A percentile compares a stretch with the other conserved stretches of the same genome.
These are phyloP conservation scores for Pugionium cornutum DNA, from an alignment of 345 rosid species.

Conservation along the genomic window DNA sequence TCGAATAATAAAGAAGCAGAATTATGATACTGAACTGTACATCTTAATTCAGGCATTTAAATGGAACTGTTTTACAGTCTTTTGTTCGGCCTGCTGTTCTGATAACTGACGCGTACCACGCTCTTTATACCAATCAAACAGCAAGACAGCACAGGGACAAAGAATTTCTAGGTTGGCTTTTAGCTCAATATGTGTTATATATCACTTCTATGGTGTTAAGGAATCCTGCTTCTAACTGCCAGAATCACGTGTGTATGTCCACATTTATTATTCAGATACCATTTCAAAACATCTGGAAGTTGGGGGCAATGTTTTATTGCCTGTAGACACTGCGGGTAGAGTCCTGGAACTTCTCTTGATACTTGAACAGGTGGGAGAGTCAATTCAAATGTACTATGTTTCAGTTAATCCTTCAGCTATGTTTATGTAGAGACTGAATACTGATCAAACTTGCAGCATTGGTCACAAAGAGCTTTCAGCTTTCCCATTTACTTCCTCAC, in stretches of 20 bases:
- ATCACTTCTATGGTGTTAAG: not conserved
- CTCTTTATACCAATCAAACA: conserved; percentile 77
- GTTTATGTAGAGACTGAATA: conserved; percentile 33
- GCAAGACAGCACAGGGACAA: conserved; percentile 82
- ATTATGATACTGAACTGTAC: conserved; percentile 17
- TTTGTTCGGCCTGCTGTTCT: conserved; percentile 95
- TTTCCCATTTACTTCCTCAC: conserved; percentile 90
- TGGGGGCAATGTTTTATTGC: conserved; percentile 89
- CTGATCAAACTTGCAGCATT: conserved; percentile 58
- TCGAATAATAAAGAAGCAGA: conserved; percentile 11
- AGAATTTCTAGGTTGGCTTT: conserved; percentile 61
- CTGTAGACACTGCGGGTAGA: conserved; percentile 93
- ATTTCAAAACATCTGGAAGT: conserved; percentile 71
- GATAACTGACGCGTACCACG: conserved; percentile 91
- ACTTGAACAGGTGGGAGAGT: conserved; percentile 74
- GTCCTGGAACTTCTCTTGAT: conserved; percentile 87
- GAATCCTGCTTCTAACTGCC: conserved; percentile 14
- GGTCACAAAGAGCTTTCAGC: conserved; percentile 65
- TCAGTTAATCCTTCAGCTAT: conserved; percentile 21
- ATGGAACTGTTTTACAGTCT: conserved; percentile 91
- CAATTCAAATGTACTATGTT: not conserved
- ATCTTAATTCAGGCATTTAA: conserved; percentile 77
- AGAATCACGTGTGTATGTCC: not conserved
- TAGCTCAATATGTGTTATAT: conserved; percentile 22
- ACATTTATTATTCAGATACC: conserved; percentile 38